A percentile compares a stretch with the other conserved stretches of the same genome.
Evolutionary conservation across 768 basidiomycete genomes (phyloP).

Genomic region (Podaxis sp.): DNA sequence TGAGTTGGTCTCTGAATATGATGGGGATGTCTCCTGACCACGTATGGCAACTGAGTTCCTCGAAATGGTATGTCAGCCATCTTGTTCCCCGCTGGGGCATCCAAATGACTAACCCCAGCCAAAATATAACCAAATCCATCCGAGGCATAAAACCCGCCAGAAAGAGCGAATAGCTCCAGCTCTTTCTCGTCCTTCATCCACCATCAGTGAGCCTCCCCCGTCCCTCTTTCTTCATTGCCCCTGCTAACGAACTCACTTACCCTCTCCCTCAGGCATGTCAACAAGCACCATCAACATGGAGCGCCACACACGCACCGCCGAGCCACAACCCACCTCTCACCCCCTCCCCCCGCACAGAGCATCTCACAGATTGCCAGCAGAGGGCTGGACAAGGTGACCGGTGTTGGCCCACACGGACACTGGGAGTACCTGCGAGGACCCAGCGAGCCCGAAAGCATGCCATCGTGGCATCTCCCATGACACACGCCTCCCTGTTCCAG

Average conservation of each 20-base stretch:
- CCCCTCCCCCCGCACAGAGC: not conserved
- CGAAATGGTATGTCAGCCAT: not conserved
- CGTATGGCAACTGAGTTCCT: not conserved
- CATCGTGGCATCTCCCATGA: slow-evolving; percentile 1
- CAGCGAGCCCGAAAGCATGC: not conserved
- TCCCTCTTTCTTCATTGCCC: not conserved
- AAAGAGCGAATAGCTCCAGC: not conserved
- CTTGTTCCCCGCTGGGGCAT: not conserved
- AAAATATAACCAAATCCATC: not conserved
- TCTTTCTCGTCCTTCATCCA: not conserved
- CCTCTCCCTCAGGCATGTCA: not conserved
- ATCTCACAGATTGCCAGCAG: not conserved
- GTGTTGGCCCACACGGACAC: slow-evolving; percentile 1
- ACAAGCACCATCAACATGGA: not conserved
- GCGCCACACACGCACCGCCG: not conserved
- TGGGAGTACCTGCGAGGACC: not conserved
- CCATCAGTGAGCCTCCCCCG: not conserved
- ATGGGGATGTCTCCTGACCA: not conserved
- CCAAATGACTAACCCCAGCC: not conserved
- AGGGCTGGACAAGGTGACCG: not conserved
- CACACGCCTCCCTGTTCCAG: slow-evolving; percentile 4
- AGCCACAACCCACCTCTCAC: slow-evolving; percentile 4
- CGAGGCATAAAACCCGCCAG: not conserved
- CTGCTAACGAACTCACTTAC: not conserved
- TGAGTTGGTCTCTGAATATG: too few species aligned